Evolutionary conservation across 2,329 filamentous ascomycete species (phyloP), one percentile per base, ranked within the genome.

Genomic region (Ceratocystis diversiconidia): DNA sequence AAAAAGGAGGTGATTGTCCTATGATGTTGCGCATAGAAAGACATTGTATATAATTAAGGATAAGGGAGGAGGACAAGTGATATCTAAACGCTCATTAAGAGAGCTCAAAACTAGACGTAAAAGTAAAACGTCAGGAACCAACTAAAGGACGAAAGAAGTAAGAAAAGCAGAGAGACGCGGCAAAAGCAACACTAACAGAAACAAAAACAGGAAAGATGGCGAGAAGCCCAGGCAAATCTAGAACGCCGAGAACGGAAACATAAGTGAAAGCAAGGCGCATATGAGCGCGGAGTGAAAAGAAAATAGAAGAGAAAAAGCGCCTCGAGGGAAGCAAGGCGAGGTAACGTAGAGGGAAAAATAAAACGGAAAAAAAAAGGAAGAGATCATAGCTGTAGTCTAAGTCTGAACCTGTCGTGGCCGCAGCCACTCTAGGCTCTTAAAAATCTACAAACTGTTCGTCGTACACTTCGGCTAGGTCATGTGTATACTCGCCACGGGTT

Each of bases 381-480:
- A 15, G 19, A 57, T 28, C 15, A 48, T 36, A n/a, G 3, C 36
- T 3, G n/a, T 1, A 44, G 28, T 19, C 41, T 10, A 36, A 15
- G 61, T 25, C 22, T 30, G 15, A 43, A 0, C 32, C 25, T n/a
- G 12, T 10, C 57, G 3, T 15, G n/a, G 15, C 44, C 28, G 15
- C 10, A 43, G 44, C 30, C 36, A 7, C 61, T 10, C 19, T 25
- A 41, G 19, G 19, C n/a, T 52, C 43, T 76, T 70, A 91, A 74
- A 92, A 92, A 69, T 88, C 86, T 68, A 79, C 79, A 73, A 92
- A 92, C 71, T 80, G 83, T 63, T 79, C 76, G 65, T 92, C 89
- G 74, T 89, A 91, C 75, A 84, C 84, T 57, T 79, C 77, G 43
- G 79, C 79, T 79, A 90, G 79, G 57, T 90, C 87, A 52, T 83